A percentile compares a stretch with the other conserved stretches of the same genome.
These are phyloP conservation scores for Cercophora samala DNA, from an alignment of 495 filamentous ascomycete species.

Conservation along the genomic window DNA sequence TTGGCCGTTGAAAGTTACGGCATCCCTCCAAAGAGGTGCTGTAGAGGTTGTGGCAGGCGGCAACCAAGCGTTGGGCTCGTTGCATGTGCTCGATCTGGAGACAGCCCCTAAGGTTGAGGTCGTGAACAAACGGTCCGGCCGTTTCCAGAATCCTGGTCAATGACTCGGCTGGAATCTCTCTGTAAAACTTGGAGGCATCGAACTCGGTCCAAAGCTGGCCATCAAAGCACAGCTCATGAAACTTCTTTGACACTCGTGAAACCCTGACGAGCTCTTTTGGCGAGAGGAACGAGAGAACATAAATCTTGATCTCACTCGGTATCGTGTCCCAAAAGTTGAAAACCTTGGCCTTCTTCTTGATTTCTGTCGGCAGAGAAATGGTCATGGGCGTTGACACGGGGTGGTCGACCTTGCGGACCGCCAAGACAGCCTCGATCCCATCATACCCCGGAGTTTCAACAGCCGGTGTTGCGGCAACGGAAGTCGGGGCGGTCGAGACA, in stretches of 20 bases:
- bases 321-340: constrained; percentile 78
- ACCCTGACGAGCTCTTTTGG: constrained; percentile 81
- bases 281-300: constrained; percentile 69
- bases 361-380: constrained; percentile 62
- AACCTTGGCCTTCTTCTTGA: constrained; percentile 46
- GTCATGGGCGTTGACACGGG: constrained; percentile 41
- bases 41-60: constrained; percentile 79
- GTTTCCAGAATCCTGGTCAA: constrained; percentile 79
- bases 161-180: constrained; percentile 75
- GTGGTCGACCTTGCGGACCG: constrained; percentile 34
- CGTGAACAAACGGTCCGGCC: constrained; percentile 83
- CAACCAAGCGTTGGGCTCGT: constrained; percentile 68
- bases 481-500: constrained; percentile 64
- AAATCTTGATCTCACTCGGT: constrained; percentile 76
- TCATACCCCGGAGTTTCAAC: constrained; percentile 37
- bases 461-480: constrained; percentile 50
- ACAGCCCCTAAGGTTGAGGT: constrained; percentile 70
- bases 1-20: constrained; percentile 68
- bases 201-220: constrained; percentile 87
- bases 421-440: constrained; percentile 35
- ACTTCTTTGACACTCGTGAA: constrained; percentile 74
- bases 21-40: constrained; percentile 87
- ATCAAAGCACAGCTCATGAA: constrained; percentile 87
- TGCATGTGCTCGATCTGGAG: constrained; percentile 73
- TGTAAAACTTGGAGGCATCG: constrained; percentile 84